phyloP scores from a whole-genome alignment of 306 rosid genomes.

The Castanea sativa region DNA sequence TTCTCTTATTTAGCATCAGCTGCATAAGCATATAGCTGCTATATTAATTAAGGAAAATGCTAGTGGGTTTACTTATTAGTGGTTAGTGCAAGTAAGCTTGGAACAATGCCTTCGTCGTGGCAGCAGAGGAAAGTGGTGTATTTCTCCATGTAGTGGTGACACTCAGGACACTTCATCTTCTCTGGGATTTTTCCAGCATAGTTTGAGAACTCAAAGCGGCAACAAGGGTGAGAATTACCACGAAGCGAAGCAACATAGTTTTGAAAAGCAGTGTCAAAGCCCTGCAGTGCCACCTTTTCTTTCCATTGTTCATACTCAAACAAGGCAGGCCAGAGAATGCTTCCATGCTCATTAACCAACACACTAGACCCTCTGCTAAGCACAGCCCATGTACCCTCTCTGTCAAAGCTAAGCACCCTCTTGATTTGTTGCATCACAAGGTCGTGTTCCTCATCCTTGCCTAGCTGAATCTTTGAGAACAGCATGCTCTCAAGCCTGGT shows the following conservation, averaged over 20 bases:
- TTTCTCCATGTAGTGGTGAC: constrained; percentile 45
- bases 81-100: background rate
- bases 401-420: constrained; percentile 54
- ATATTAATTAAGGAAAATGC: background rate
- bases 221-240: constrained; percentile 29
- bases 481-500: constrained; percentile 62
- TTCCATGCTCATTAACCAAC: constrained; percentile 46
- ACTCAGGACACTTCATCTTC: constrained; percentile 44
- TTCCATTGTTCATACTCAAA: constrained; percentile 48
- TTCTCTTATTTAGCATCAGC: background rate
- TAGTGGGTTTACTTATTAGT: too few species aligned
- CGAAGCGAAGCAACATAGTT: constrained; percentile 33
- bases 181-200: constrained; percentile 41
- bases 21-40: background rate
- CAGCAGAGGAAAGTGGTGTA: constrained; percentile 56
- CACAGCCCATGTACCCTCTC: constrained; percentile 45
- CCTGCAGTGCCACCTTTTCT: constrained; percentile 25
- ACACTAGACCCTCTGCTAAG: constrained; percentile 42
- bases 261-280: constrained; percentile 41
- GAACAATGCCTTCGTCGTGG: constrained; percentile 35
- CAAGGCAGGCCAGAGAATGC: constrained; percentile 28
- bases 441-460: constrained; percentile 33
- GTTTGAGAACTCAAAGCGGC: constrained; percentile 41
- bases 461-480: constrained; percentile 53
- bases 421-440: constrained; percentile 48